These are phyloP conservation scores for Pseudonitzschia multiseries DNA, from an alignment of 108 stramenopile genomes.

Conservation along the genomic window DNA sequence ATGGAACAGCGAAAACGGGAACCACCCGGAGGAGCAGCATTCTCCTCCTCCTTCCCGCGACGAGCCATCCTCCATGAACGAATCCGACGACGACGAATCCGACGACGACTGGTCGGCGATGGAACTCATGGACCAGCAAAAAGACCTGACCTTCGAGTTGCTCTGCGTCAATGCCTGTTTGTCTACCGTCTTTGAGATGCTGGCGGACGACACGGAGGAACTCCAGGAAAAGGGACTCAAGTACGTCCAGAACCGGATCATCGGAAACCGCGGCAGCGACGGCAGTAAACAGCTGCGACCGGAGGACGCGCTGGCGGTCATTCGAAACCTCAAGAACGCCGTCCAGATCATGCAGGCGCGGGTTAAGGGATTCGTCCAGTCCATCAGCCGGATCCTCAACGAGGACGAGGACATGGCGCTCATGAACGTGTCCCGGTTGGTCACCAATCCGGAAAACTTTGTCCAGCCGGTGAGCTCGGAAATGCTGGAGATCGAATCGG, in stretches of 20 bases:
- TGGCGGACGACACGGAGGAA: slow-evolving; percentile 60
- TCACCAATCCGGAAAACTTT: slow-evolving; percentile 84
- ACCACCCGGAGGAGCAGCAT: too few species aligned
- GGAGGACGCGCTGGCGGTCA: slow-evolving; percentile 64
- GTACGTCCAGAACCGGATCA: slow-evolving; percentile 3
- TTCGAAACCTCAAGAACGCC: slow-evolving; percentile 75
- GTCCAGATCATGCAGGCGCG: slow-evolving; percentile 70
- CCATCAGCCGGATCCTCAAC: slow-evolving; percentile 72
- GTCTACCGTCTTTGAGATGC: slow-evolving; percentile 54
- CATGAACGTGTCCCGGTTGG: slow-evolving; percentile 81
- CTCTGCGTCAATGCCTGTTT: slow-evolving; percentile 83
- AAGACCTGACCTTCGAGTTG: slow-evolving; percentile 72
- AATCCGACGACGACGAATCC: background rate
- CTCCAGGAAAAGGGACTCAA: slow-evolving; percentile 28
- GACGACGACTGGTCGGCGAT: slow-evolving; percentile 14
- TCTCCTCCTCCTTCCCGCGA: too few species aligned
- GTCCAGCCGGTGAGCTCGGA: slow-evolving; percentile 75
- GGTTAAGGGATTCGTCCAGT: slow-evolving; percentile 76
- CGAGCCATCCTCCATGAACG: background rate
- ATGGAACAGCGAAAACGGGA: background rate
- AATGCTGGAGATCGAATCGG: slow-evolving; percentile 81
- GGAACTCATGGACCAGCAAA: slow-evolving; percentile 13
- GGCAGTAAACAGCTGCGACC: slow-evolving; percentile 29
- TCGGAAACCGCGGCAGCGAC: slow-evolving; percentile 20
- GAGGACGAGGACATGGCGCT: slow-evolving; percentile 90